phyloP scores from a whole-genome alignment of 1,284 basidiomycete genomes.

The Trichosporon sp. region DNA sequence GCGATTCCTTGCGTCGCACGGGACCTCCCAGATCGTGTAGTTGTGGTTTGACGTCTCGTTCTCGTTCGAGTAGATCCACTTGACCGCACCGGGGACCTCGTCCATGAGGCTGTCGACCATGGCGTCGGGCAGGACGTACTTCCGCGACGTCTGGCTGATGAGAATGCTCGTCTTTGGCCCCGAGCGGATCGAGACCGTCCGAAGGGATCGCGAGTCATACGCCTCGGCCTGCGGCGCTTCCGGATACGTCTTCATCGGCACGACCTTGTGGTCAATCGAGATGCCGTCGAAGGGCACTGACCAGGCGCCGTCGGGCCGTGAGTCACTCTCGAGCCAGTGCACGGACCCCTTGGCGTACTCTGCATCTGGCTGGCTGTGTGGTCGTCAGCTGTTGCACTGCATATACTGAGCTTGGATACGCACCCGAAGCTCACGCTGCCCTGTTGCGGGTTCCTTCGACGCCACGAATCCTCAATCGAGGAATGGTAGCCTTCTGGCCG shows the following conservation, averaged over 20 bases:
- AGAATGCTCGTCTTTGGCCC: neutral
- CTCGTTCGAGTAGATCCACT: neutral
- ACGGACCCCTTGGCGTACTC: neutral
- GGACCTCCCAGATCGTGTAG: neutral
- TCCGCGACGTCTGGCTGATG: neutral
- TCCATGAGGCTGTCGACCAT: conserved; percentile 1
- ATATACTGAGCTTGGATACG: too few species aligned
- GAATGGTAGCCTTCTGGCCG: neutral
- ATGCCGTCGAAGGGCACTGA: neutral
- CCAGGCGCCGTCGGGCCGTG: neutral
- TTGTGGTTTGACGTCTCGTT: neutral
- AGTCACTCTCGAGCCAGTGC: neutral
- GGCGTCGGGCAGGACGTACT: neutral
- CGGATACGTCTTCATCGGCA: neutral
- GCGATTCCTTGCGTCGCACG: neutral
- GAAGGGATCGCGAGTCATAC: neutral
- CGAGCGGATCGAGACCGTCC: neutral
- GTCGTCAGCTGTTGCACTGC: neutral
- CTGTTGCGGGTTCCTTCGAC: neutral
- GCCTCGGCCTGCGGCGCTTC: neutral
- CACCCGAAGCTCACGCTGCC: neutral
- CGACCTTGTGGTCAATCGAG: neutral
- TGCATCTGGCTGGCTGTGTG: neutral
- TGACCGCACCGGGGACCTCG: neutral
- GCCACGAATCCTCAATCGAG: neutral